Evolutionary conservation across 2,329 filamentous ascomycete genomes (phyloP).

Genomic region (Colletotrichum acutatum): DNA sequence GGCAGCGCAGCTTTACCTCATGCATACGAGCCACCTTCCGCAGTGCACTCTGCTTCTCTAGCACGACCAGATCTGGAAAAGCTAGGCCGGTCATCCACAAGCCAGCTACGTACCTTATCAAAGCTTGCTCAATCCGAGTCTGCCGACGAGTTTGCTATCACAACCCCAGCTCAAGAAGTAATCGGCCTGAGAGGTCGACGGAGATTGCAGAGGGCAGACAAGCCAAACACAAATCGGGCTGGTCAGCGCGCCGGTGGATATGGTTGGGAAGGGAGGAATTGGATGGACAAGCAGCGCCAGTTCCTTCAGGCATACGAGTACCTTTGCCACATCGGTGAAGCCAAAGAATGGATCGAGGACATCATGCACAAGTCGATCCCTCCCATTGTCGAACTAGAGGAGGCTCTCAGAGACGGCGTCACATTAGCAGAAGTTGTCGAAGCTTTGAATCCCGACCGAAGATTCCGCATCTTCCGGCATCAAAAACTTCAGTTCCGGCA

Average conservation of each 20-base stretch:
- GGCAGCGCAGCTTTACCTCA: conserved; percentile 46
- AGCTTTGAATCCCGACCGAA: conserved; percentile 81
- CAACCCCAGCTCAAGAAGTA: conserved; percentile 83
- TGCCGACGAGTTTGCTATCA: conserved; percentile 84
- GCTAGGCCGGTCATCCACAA: conserved; percentile 88
- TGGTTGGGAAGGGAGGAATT: conserved; percentile 85
- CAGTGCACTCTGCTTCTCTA: conserved; percentile 59
- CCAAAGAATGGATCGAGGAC: conserved; percentile 98
- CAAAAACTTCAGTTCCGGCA: conserved; percentile 91
- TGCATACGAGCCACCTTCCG: conserved; percentile 45
- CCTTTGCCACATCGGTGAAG: conserved; percentile 97
- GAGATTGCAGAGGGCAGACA: conserved; percentile 79
- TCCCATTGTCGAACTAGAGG: conserved; percentile 92
- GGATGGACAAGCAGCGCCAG: conserved; percentile 99
- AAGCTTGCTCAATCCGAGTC: conserved; percentile 81
- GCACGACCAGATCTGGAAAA: conserved; percentile 80
- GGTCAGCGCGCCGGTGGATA: conserved; percentile 63
- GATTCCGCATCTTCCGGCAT: conserved; percentile 85
- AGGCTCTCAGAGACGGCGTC: conserved; percentile 91
- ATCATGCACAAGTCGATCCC: conserved; percentile 87
- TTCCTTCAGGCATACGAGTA: conserved; percentile 98
- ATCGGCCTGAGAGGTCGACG: conserved; percentile 87
- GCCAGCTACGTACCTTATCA: conserved; percentile 88
- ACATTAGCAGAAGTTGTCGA: conserved; percentile 95
- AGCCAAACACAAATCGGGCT: conserved; percentile 57